Evolutionary conservation across 2,329 filamentous ascomycete species (phyloP).

Genomic region (Fusarium hainanense): DNA sequence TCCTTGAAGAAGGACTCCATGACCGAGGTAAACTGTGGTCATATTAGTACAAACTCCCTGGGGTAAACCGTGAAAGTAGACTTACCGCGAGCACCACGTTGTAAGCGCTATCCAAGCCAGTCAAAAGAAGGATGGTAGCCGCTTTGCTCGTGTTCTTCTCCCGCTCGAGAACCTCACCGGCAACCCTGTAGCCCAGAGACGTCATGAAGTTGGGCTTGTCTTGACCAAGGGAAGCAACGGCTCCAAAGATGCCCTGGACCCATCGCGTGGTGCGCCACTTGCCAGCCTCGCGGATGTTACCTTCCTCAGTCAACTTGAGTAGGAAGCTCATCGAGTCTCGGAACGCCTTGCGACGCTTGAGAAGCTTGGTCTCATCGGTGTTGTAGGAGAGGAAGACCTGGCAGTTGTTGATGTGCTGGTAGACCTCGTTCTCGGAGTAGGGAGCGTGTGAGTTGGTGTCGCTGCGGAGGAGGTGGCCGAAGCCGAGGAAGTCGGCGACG

Average conservation of each 20-base stretch:
- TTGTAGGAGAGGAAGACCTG: constrained; percentile 39
- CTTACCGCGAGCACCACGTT: constrained; percentile 2
- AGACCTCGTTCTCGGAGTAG: constrained; percentile 38
- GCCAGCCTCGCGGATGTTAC: constrained; percentile 28
- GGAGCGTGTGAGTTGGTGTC: constrained; percentile 4
- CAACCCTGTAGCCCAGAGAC: not conserved
- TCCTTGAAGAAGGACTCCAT: constrained; percentile 4
- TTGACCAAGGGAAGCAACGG: not conserved
- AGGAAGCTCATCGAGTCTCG: constrained; percentile 32
- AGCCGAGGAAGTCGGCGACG: constrained; percentile 41
- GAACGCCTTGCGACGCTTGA: constrained; percentile 38
- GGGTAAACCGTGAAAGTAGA: fast-evolving
- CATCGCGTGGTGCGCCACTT: constrained; percentile 1
- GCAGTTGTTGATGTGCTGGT: constrained; percentile 43
- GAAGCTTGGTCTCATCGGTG: constrained; percentile 37
- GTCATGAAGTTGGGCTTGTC: not conserved
- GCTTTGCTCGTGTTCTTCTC: not conserved
- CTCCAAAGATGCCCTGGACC: not conserved
- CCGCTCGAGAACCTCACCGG: not conserved
- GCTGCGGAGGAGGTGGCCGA: constrained; percentile 22
- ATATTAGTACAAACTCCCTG: not conserved
- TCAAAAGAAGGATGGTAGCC: constrained; percentile 2
- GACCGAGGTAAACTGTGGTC: not conserved
- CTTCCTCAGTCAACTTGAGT: constrained; percentile 19
- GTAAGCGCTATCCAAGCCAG: constrained; percentile 5